Evolutionary conservation across 352 stramenopile genomes (phyloP).

Genomic region (Discostella stelligera): DNA sequence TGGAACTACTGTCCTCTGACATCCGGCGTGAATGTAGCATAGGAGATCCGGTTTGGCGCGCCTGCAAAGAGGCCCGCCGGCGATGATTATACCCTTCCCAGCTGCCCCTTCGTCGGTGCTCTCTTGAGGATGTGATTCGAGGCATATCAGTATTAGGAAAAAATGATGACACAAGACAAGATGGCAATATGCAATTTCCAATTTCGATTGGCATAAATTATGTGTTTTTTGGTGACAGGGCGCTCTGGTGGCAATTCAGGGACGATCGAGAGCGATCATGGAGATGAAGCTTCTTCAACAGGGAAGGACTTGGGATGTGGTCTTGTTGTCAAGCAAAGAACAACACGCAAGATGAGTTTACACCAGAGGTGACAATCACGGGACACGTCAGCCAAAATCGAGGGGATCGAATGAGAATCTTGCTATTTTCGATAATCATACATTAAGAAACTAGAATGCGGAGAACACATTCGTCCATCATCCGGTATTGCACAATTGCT

Average conservation of each 20-base stretch:
- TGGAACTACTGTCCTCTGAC: too few species aligned
- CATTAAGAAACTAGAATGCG: too few species aligned
- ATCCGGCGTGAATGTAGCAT: too few species aligned
- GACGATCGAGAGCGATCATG: too few species aligned
- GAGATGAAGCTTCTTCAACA: background rate
- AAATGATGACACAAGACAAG: too few species aligned
- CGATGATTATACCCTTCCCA: background rate
- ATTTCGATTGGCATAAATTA: too few species aligned
- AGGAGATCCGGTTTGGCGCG: too few species aligned
- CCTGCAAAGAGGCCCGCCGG: background rate
- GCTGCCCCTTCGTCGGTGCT: background rate
- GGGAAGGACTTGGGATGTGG: background rate
- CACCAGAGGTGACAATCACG: background rate
- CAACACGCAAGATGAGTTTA: background rate
- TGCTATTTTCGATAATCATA: background rate
- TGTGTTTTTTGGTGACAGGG: background rate
- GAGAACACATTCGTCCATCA: background rate
- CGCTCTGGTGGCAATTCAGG: too few species aligned
- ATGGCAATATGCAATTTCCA: too few species aligned
- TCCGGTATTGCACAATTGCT: background rate
- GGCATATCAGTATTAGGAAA: too few species aligned
- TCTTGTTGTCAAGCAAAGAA: background rate
- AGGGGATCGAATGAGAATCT: background rate
- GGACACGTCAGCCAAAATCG: background rate
- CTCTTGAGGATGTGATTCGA: background rate